A percentile compares a stretch with the other conserved stretches of the same genome.
Evolutionary conservation across 2,329 filamentous ascomycete species (phyloP).

Genomic region (Blastomyces percursus): DNA sequence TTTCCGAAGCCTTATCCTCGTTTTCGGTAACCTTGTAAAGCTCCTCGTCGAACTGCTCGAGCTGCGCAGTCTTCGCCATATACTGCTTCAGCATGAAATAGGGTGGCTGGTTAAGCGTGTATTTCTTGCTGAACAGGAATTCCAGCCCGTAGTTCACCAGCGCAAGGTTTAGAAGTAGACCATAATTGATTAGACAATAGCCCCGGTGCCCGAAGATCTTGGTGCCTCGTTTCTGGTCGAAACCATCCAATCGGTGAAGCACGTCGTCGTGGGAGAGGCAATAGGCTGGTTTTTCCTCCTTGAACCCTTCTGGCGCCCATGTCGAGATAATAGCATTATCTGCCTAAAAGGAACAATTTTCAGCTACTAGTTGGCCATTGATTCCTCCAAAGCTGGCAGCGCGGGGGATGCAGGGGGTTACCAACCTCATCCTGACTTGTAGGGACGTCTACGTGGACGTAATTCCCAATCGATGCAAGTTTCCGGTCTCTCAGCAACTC

Average conservation of each 20-base stretch:
- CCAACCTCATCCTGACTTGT: constrained; percentile 67
- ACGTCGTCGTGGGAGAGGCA: constrained; percentile 91
- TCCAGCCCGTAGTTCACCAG: constrained; percentile 91
- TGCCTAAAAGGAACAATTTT: constrained; percentile 40
- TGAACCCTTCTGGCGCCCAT: constrained; percentile 69
- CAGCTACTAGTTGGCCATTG: not conserved
- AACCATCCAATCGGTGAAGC: constrained; percentile 74
- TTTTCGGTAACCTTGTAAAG: constrained; percentile 80
- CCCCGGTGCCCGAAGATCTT: constrained; percentile 92
- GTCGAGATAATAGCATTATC: constrained; percentile 66
- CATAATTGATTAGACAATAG: constrained; percentile 84
- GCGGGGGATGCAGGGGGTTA: constrained; percentile 4
- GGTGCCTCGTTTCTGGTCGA: constrained; percentile 82
- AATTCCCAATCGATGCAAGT: constrained; percentile 75
- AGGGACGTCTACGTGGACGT: constrained; percentile 81
- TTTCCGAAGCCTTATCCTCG: constrained; percentile 78
- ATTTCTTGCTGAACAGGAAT: constrained; percentile 71
- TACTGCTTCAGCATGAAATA: constrained; percentile 91
- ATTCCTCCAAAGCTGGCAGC: not conserved
- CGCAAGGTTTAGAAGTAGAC: constrained; percentile 83
- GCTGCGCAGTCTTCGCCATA: constrained; percentile 97
- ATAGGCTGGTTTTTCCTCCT: constrained; percentile 58
- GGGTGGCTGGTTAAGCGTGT: constrained; percentile 72
- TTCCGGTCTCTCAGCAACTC: constrained; percentile 63
- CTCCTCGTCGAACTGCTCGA: constrained; percentile 96